Base-by-base conservation (phyloP, 148 eudicot genomes). In the Silene conica region DNA sequence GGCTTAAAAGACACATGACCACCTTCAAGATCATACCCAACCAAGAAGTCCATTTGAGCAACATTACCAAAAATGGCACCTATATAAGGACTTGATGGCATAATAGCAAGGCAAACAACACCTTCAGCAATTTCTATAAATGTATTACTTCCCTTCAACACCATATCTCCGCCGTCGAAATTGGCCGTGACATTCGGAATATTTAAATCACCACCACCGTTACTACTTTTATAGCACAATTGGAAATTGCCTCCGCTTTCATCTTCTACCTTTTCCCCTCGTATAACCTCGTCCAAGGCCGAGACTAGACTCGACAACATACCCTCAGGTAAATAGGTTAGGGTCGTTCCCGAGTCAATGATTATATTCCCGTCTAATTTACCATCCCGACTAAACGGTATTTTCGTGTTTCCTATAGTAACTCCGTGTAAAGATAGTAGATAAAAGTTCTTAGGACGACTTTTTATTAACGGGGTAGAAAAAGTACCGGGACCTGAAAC, bases 331-430 rank as follows among this genome's bases (percentile, higher is more conserved):
- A 90, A 21, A 5, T 79, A 41, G 0, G 96, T 90, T 14, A 92
- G 50, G 0, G 96, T 89, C 0, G 98, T 92, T 3, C 98, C 98
- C 0, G 96, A 92, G 61, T 92, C 93, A 10, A 92, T 87, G 52
- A 92, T 83, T 46, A 90, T 89, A 69, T 90, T 90, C 4, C 93
- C 93, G 12, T 79, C 8, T 10, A 11, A 6, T 6, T 10, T 79
- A 0, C 63, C 46, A 0, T 56, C 5, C 56, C 16, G 66, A 9
- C 56, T 46, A 43, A 61, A 76, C 0, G 77, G 22, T 19, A 76
- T 8, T 14, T 6, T 80, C 18, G 52, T 22, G 15, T 23, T 50
- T 20, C 85, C 89, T 0, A 88, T 73, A 0, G 41, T 45, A 0
- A 90, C 31, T 12, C 81, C 79, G 23, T 90, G 80, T 3, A 92